These are phyloP conservation scores for Neopestalotiopsis rosae DNA, from an alignment of 2,329 filamentous ascomycete genomes.

Conservation along the genomic window DNA sequence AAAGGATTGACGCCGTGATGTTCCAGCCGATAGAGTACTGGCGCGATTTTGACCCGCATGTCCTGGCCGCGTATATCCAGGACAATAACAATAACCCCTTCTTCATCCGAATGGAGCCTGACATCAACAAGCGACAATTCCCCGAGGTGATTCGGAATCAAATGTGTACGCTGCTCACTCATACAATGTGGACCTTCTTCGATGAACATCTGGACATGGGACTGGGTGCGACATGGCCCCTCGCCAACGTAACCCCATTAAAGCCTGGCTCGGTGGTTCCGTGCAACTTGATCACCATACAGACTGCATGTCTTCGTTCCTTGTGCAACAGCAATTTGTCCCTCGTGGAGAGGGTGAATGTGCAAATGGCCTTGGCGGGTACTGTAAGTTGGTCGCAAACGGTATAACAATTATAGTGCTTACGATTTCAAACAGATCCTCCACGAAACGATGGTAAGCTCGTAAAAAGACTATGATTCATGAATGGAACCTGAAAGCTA, in stretches of 20 bases:
- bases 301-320: slow-evolving; percentile 9
- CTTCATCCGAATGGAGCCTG: neutral
- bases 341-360: neutral
- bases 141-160: neutral
- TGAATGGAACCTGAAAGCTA: neutral
- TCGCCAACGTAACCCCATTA: neutral
- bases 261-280: neutral
- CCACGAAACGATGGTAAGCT: slow-evolving; percentile 19
- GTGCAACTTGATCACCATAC: neutral
- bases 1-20: neutral
- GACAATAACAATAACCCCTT: neutral
- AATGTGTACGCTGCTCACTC: neutral
- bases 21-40: neutral
- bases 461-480: neutral
- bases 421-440: slow-evolving; percentile 12
- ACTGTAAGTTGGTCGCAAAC: slow-evolving; percentile 7
- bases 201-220: neutral
- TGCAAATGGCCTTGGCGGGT: slow-evolving; percentile 6
- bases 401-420: neutral
- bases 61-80: neutral
- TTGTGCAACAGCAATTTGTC: slow-evolving; percentile 8
- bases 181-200: neutral
- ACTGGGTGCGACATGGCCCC: neutral
- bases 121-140: neutral
- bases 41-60: neutral